A percentile compares a stretch with the other conserved stretches of the same genome.
Evolutionary conservation across 805 yeast genomes (phyloP).

Genomic region (Candida adriatica): DNA sequence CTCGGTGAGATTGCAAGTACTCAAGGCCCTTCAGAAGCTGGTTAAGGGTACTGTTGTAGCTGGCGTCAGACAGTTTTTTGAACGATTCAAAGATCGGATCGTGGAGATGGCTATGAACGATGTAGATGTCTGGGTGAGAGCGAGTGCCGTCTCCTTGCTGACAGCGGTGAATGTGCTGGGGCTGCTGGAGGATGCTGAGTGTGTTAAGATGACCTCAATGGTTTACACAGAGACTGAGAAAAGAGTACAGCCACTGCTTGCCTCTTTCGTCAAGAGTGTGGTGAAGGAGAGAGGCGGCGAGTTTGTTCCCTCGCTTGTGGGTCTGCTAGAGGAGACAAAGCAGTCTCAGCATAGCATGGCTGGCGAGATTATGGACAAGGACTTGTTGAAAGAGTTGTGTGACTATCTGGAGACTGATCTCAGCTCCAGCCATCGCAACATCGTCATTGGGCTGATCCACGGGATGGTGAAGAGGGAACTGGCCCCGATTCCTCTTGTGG

Average conservation of each 20-base stretch:
- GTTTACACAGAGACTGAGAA: slow-evolving; percentile 28
- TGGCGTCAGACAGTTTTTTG: slow-evolving; percentile 73
- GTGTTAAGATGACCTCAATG: slow-evolving; percentile 35
- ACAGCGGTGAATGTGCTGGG: slow-evolving; percentile 53
- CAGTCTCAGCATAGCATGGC: slow-evolving; percentile 35
- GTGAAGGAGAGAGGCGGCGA: slow-evolving; percentile 34
- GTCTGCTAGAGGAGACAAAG: slow-evolving; percentile 25
- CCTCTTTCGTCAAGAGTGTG: slow-evolving; percentile 44
- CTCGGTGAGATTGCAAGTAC: slow-evolving; percentile 57
- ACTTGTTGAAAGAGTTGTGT: too few relatives aligned
- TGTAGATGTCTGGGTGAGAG: slow-evolving; percentile 47
- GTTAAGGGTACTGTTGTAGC: slow-evolving; percentile 42
- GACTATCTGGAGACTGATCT: too few relatives aligned
- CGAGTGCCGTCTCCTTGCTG: slow-evolving; percentile 43
- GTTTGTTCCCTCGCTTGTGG: slow-evolving; percentile 21
- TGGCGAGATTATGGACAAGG: slow-evolving; percentile 23
- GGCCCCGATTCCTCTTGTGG: slow-evolving; percentile 5
- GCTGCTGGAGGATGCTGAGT: slow-evolving; percentile 55
- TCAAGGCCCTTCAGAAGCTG: slow-evolving; percentile 45
- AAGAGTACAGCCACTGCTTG: slow-evolving; percentile 37
- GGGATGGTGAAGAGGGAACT: too few relatives aligned
- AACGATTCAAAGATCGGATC: slow-evolving; percentile 59
- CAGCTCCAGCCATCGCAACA: too few relatives aligned
- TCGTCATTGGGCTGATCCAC: too few relatives aligned
- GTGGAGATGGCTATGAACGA: slow-evolving; percentile 57